phyloP scores from a whole-genome alignment of 805 yeast genomes.

The Allodekkera sacchari region DNA sequence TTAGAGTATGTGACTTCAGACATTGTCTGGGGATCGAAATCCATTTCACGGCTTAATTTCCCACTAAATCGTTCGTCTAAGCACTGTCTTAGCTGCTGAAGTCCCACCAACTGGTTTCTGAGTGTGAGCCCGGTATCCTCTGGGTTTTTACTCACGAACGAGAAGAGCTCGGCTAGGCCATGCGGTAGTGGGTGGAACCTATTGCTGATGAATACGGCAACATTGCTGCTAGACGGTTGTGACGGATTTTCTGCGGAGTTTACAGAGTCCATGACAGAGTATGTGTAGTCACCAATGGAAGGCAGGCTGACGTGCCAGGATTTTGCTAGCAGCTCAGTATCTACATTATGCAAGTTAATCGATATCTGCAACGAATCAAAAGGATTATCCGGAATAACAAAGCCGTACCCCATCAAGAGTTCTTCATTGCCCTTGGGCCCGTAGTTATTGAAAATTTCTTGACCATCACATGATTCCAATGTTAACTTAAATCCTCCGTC shows the following conservation, averaged over 20 bases:
- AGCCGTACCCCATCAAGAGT: conserved; percentile 74
- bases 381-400: conserved; percentile 46
- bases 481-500: neutral
- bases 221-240: neutral
- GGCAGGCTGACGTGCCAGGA: conserved; percentile 20
- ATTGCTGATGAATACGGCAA: conserved; percentile 20
- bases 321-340: conserved; percentile 1
- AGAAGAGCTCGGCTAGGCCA: conserved; percentile 43
- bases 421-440: conserved; percentile 88
- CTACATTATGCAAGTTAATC: conserved; percentile 30
- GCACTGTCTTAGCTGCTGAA: conserved; percentile 47
- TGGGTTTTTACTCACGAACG: conserved; percentile 37
- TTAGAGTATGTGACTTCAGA: conserved; percentile 12
- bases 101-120: conserved; percentile 53
- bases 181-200: conserved; percentile 29
- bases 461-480: conserved; percentile 9
- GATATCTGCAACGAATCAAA: conserved; percentile 55
- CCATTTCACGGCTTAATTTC: conserved; percentile 10
- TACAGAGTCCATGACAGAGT: conserved; percentile 11
- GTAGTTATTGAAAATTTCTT: conserved; percentile 70
- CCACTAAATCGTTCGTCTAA: conserved; percentile 36
- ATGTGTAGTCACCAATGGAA: conserved; percentile 20
- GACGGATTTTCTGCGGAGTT: neutral
- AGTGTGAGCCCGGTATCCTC: conserved; percentile 40
- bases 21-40: conserved; percentile 2